These are phyloP conservation scores for Teratosphaeria pseudoeucalypti DNA, from an alignment of 2,329 filamentous ascomycete species.

Conservation along the genomic window DNA sequence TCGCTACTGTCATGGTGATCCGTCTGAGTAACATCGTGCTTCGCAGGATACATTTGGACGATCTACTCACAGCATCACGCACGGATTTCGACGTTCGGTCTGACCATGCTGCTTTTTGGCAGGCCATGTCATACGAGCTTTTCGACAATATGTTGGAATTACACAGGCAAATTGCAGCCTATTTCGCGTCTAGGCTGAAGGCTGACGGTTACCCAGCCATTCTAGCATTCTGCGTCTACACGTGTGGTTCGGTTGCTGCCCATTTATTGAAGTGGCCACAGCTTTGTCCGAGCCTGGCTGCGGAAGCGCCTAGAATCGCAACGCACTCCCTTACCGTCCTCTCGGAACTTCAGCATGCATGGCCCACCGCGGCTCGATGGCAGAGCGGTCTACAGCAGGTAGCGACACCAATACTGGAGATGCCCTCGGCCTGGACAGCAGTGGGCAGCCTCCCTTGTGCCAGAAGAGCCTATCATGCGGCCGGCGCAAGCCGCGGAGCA, in stretches of 20 bases:
- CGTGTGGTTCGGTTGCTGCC: background rate
- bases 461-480: background rate
- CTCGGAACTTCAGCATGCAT: background rate
- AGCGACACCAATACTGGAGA: background rate
- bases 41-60: background rate
- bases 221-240: background rate
- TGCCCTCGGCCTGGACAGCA: background rate
- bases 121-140: background rate
- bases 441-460: background rate
- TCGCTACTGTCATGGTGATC: background rate
- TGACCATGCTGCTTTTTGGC: background rate
- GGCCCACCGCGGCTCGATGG: background rate
- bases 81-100: background rate
- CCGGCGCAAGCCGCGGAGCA: background rate
- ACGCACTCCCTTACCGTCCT: background rate
- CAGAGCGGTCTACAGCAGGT: background rate
- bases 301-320: background rate
- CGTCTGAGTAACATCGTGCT: background rate
- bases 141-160: background rate
- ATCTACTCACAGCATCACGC: background rate
- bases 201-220: background rate
- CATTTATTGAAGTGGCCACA: background rate
- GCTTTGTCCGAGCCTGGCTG: background rate
- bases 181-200: background rate
- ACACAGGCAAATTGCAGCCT: background rate